Evolutionary conservation across 768 basidiomycete genomes (phyloP).

Genomic region (Phanerodontia chrysosporium): DNA sequence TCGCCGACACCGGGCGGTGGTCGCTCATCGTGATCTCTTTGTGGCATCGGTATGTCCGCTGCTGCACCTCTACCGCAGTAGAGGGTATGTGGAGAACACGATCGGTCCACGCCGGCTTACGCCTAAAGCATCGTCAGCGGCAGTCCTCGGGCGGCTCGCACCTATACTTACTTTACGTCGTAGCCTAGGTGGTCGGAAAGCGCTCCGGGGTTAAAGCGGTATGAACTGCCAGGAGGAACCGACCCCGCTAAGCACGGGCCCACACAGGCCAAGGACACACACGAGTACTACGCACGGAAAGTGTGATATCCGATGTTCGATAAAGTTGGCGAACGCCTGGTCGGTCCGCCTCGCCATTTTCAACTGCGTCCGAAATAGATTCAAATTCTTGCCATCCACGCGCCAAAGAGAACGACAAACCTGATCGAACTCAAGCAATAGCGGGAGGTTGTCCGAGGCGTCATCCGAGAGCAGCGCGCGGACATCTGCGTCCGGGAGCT

Average conservation of each 20-base stretch:
- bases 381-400: neutral
- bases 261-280: no score
- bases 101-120: constrained; percentile 87
- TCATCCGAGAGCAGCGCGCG: constrained; percentile 48
- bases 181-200: constrained; percentile 58
- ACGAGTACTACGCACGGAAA: constrained; percentile 48
- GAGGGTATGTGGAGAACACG: constrained; percentile 59
- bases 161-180: constrained; percentile 55
- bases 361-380: constrained; percentile 38
- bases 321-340: constrained; percentile 60
- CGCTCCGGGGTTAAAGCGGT: constrained; percentile 57
- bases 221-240: constrained; percentile 45
- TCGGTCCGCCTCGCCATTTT: constrained; percentile 40
- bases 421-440: constrained; percentile 62
- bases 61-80: constrained; percentile 36
- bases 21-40: constrained; percentile 73
- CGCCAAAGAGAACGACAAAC: constrained; percentile 34
- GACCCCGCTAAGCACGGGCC: neutral
- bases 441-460: constrained; percentile 38
- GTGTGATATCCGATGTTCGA: constrained; percentile 52
- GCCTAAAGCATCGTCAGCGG: constrained; percentile 33
- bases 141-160: neutral
- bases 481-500: constrained; percentile 60
- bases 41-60: constrained; percentile 55
- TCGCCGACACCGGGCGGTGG: constrained; percentile 73